These are phyloP conservation scores for Heritiera littoralis DNA, from an alignment of 345 rosid genomes.

Conservation along the genomic window DNA sequence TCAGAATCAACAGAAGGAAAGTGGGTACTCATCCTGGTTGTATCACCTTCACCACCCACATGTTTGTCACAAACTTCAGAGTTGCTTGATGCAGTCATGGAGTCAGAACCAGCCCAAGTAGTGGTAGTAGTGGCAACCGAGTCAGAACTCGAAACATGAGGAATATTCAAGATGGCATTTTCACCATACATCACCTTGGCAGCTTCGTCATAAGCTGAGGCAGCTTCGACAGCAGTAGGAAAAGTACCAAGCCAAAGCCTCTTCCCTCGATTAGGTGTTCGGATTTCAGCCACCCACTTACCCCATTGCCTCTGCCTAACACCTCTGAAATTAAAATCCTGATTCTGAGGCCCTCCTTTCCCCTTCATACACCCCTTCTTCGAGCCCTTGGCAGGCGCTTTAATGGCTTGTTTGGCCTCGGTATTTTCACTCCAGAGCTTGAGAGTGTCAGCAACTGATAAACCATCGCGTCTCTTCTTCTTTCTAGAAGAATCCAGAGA, in stretches of 20 bases:
- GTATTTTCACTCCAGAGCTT: not conserved
- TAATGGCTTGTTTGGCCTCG: not conserved
- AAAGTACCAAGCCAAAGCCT: conserved; percentile 92
- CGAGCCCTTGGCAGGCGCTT: conserved; percentile 61
- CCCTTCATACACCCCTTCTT: conserved; percentile 93
- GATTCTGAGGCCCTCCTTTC: conserved; percentile 89
- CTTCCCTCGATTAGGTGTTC: conserved; percentile 62
- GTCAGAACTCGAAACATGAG: conserved; percentile 14
- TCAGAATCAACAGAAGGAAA: not conserved
- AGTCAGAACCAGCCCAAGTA: not conserved
- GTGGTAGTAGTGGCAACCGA: not conserved
- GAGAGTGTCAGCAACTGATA: conserved; percentile 4
- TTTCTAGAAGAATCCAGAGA: not conserved
- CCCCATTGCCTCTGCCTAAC: conserved; percentile 96
- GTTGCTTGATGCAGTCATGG: not conserved
- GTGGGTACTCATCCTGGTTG: not conserved
- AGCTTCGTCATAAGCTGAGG: conserved; percentile 83
- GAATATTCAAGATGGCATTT: conserved; percentile 60
- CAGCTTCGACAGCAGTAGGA: conserved; percentile 65
- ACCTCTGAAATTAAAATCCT: conserved; percentile 57
- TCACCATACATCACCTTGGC: conserved; percentile 71
- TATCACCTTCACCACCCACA: not conserved
- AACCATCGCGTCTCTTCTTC: not conserved
- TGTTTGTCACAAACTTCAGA: not conserved
- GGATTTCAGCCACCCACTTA: conserved; percentile 92